Evolutionary conservation across 306 rosid genomes (phyloP), one percentile per base, ranked within the genome.

Genomic region (Calophaca sinica): DNA sequence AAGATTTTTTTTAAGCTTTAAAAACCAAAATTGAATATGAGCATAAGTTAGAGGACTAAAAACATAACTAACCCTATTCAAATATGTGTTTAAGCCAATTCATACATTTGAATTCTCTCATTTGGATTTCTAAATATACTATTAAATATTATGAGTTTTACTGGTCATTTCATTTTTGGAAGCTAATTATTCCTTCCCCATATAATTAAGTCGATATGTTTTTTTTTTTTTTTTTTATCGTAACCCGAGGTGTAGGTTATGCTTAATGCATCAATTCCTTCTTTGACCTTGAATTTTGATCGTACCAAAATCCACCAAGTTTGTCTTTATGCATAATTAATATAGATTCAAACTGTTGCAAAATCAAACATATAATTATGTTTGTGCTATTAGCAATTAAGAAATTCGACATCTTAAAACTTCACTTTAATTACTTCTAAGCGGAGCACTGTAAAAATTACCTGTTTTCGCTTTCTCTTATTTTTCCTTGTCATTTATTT

Each of bases 231-330:
- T 52, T 50, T 11, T 62, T 49, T 33, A 0, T 52, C 55, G 46
- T 75, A 75, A 46, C 26, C 4, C 62, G 42, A 62, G 32, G 57
- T 44, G 55, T 57, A 52, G 52, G 67, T 54, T 57, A 64, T 53
- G 58, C 73, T 53, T 8, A 74, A 28, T 57, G 65, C 80, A 68
- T 61, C 54, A 14, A 46, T 75, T 79, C 66, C 7, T 49, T 54
- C 31, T 57, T 76, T 70, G 81, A 71, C 79, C 45, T 48, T 10
- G 2, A 64, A 63, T 31, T 49, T 58, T 51, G 55, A 58, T 77
- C 66, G 68, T 64, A 77, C 85, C 79, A 72, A 48, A 81, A 72
- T 82, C 80, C 79, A 77, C 79, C 50, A 32, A 9, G 8, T 82
- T 72, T 82, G 72, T 72, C 76, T 59, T 59, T 50, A 31, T 77